Base-by-base conservation (phyloP, 306 rosid species). In the Malus fusca region DNA sequence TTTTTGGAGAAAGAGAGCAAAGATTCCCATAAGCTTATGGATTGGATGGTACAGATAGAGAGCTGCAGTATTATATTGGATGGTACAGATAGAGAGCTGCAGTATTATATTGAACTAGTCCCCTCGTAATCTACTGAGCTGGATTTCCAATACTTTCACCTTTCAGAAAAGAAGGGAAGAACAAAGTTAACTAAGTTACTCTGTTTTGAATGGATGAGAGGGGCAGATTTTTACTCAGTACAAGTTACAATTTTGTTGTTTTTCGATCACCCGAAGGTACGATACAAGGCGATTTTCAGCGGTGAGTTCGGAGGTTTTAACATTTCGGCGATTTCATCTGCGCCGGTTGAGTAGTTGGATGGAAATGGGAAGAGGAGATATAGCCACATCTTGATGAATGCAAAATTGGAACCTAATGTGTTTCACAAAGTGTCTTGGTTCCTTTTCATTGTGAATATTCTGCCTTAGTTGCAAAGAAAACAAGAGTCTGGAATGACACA, bases 91-190 rank as follows among this genome's bases (percentile, higher is more conserved):
- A 55, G 26, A 81, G 6, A 48, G 69, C 37, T 40, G 61, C 66
- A 28, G 43, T 55, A 33, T 65, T 71, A 58, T 19, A 43, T 30
- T 43, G 46, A 51, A 42, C 58, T 73, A 77, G 80, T 69, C 75
- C 79, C 62, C 62, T 11, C 79, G 53, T 31, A 15, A 69, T 78
- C 68, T 25, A 42, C 35, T 65, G 82, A 48, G 73, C 73, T 70
- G 82, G 78, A 61, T 72, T 55, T 78, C 82, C 84, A 70, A 35
- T 42, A 72, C 60, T 30, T 78, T 25, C 60, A 6, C n/a, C 48
- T 28, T 42, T 8, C 8, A 68, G 11, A 44, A 44, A 73, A 61
- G 21, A 59, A 22, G 18, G 23, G 5, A 55, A 59, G 18, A 73
- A 68, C 70, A 19, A 66, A 66, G 77, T 44, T 31, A 1, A 31